Percentiles rank a stretch among this genome's conserved stretches.
phyloP scores from a whole-genome alignment of 2,329 filamentous ascomycete genomes.

The Fusarium papillatum region DNA sequence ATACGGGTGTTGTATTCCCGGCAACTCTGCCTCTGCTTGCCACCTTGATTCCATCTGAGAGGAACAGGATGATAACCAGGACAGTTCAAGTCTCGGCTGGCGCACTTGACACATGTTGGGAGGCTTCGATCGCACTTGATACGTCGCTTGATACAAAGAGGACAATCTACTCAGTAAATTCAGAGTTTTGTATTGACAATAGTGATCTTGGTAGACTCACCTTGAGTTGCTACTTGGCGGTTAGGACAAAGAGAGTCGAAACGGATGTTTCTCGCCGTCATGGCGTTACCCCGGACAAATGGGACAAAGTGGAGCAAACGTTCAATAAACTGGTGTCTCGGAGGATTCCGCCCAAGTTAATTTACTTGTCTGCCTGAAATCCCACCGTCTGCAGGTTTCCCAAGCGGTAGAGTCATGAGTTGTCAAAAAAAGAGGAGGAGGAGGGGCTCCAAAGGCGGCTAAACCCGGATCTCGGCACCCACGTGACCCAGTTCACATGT shows the following conservation, averaged over 20 bases:
- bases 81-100: conserved; percentile 27
- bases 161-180: conserved; percentile 23
- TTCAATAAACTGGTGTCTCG: neutral
- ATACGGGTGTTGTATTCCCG: conserved; percentile 21
- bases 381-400: neutral
- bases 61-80: conserved; percentile 32
- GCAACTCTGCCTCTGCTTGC: conserved; percentile 36
- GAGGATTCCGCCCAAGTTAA: neutral
- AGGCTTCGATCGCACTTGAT: conserved; percentile 39
- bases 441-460: neutral
- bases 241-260: conserved; percentile 28
- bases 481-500: conserved; percentile 2
- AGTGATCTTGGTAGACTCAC: conserved; percentile 2
- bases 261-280: conserved; percentile 26
- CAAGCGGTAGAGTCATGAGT: neutral
- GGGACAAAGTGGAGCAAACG: neutral
- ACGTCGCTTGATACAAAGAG: conserved; percentile 30
- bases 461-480: neutral
- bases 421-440: neutral
- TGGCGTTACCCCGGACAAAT: neutral
- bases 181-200: neutral
- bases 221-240: conserved; percentile 28
- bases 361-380: neutral
- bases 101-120: conserved; percentile 34
- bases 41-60: conserved; percentile 38